phyloP scores from a whole-genome alignment of 1,284 basidiomycete species.

The Microstroma glucosiphilum region DNA sequence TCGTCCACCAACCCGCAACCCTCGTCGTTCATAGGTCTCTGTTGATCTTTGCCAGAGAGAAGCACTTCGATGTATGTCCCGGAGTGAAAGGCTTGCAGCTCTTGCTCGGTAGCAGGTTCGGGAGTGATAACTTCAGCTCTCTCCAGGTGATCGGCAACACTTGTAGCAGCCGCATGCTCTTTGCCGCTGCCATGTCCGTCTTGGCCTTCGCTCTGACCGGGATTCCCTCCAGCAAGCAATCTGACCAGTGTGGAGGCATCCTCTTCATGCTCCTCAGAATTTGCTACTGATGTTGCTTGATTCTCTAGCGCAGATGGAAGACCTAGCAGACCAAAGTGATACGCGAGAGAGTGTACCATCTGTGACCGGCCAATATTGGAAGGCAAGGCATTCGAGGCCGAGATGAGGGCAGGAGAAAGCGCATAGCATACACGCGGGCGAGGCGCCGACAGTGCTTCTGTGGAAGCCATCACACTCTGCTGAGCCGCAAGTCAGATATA shows the following conservation, averaged over 20 bases:
- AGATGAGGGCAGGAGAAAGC: slow-evolving; percentile 59
- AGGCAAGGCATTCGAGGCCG: slow-evolving; percentile 65
- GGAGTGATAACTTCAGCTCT: background rate
- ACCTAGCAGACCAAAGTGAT: slow-evolving; percentile 30
- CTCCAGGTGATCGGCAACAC: background rate
- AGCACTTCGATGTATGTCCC: background rate
- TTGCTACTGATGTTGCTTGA: background rate
- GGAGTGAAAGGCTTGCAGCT: background rate
- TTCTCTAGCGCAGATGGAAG: background rate
- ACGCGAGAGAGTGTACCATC: slow-evolving; percentile 65
- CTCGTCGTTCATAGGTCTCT: background rate
- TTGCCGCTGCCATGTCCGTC: background rate
- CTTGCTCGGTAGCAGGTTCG: background rate
- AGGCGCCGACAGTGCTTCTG: background rate
- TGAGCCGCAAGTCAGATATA: too few relatives aligned
- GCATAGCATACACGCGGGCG: slow-evolving; percentile 55
- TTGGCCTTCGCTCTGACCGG: background rate
- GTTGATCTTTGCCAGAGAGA: background rate
- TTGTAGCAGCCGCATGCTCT: background rate
- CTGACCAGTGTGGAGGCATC: background rate
- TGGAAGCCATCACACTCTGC: too few relatives aligned
- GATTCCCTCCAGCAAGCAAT: background rate
- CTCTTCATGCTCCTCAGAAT: background rate
- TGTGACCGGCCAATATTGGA: slow-evolving; percentile 74
- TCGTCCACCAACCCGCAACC: background rate